Evolutionary conservation across 257 asterid genomes (phyloP), one percentile per base, ranked within the genome.

Genomic region (Henckelia pumila): DNA sequence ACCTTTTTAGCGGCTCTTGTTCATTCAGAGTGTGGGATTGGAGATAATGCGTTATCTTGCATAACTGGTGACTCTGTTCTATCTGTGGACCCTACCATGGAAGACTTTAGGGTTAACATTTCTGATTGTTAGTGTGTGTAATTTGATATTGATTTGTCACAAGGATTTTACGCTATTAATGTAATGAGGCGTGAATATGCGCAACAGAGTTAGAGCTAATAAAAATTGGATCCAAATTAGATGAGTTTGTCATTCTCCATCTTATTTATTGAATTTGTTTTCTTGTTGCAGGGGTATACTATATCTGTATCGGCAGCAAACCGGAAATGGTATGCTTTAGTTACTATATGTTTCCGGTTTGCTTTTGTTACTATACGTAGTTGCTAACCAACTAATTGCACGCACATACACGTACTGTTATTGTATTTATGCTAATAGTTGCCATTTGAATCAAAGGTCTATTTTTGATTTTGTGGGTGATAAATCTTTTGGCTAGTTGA

Each of bases 271-370:
- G 70, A 79, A 69, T 35, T 26, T 61, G 67, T 55, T 73, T 64
- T 78, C 33, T 66, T 72, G 80, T 70, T 59, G 71, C 91, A 94
- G 99, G 91, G 88, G 95, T 56, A 84, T 92, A 76, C 70, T 92
- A 64, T 81, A 80, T 71, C 62, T 92, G 64, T 87, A 89, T 83
- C 83, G 67, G 80, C 79, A 84, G 66, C 92, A 83, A 80, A 82
- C 88, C 69, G 96, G 96, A 71, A 83, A 90, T 67, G 94, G 98
- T 91, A 87, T 47, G 89, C 25, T 55, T 67, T 8, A 75, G 55
- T 57, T 71, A 44, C 19, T 52, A 8, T 9, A 52, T 2, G 23
- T 8, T n/a, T n/a, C n/a, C n/a, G 94, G 98, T 91, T 85, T 47
- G 89, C 25, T 55, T 67, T 8, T 78, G 55, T 57, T 71, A 44